These are phyloP conservation scores for Aegilops bicornis DNA, from an alignment of 176 grass and related monocot genomes.

Conservation along the genomic window DNA sequence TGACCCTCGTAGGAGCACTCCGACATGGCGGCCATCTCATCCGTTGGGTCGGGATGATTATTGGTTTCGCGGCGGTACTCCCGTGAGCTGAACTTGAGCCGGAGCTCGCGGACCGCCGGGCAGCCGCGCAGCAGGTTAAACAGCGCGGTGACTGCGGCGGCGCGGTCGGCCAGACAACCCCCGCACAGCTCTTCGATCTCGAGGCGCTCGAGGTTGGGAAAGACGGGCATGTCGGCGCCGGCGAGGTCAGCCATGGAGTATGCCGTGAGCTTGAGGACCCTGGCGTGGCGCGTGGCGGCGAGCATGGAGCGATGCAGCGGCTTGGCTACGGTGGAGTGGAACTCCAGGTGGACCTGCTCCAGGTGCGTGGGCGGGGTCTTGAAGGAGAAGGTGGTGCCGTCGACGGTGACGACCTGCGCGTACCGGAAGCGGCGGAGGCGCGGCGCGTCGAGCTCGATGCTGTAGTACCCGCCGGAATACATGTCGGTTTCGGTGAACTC, in stretches of 20 bases:
- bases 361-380: neutral
- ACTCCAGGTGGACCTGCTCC: neutral
- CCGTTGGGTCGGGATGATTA: neutral
- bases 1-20: too few species aligned
- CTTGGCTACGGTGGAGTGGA: neutral
- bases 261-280: neutral
- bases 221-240: neutral
- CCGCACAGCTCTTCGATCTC: neutral
- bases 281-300: neutral
- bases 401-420: too few species aligned
- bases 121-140: too few species aligned
- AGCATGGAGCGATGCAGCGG: neutral
- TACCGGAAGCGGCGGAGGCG: neutral
- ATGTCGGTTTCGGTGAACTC: neutral
- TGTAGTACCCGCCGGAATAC: neutral
- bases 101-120: too few species aligned
- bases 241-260: too few species aligned
- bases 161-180: too few species aligned
- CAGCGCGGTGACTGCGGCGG: too few species aligned
- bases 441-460: neutral
- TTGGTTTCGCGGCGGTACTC: neutral
- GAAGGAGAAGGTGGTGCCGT: neutral
- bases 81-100: too few species aligned
- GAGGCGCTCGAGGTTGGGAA: neutral
- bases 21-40: neutral